Percentiles rank a stretch among this genome's conserved stretches.
Conservation (phyloP, 805 yeast species). For the Wickerhamiella slavikovae region DNA sequence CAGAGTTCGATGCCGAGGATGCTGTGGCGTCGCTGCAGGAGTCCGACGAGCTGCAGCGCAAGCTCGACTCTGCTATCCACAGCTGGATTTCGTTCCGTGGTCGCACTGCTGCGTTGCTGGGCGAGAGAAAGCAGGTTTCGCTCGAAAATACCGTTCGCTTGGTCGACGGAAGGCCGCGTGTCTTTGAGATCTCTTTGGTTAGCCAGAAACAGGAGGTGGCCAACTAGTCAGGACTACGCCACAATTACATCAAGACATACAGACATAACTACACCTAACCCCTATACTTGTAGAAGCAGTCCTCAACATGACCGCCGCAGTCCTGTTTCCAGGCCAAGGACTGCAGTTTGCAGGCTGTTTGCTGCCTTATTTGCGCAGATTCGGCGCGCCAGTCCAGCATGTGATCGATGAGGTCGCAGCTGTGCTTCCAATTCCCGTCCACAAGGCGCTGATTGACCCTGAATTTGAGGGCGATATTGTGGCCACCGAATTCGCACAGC, state of each 20-base stretch:
- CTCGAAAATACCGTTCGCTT: slow-evolving; percentile 9
- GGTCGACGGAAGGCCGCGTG: slow-evolving; percentile 10
- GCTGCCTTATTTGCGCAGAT: slow-evolving; percentile 11
- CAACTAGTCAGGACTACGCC: no score
- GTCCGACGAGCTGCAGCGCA: slow-evolving; percentile 68
- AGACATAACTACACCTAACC: no score
- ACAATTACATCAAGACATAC: no score
- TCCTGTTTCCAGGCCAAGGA: slow-evolving; percentile 20
- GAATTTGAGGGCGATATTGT: slow-evolving; percentile 8
- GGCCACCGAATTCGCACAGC: slow-evolving; percentile 31
- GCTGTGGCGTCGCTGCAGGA: slow-evolving; percentile 92
- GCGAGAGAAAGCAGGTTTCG: slow-evolving; percentile 5
- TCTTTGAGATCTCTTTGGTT: slow-evolving; percentile 33
- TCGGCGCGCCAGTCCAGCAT: no score
- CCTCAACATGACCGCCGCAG: slow-evolving; percentile 4
- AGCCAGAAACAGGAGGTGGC: slow-evolving; percentile 25
- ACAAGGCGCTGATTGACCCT: slow-evolving; percentile 6
- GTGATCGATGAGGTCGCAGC: slow-evolving; percentile 17
- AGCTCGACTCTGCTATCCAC: slow-evolving; percentile 58
- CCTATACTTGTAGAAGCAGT: no score
- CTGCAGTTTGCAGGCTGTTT: slow-evolving; percentile 17
- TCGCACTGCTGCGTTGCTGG: slow-evolving; percentile 26
- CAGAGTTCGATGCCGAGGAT: slow-evolving; percentile 85
- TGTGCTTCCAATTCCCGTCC: slow-evolving; percentile 21
- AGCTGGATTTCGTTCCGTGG: slow-evolving; percentile 76